Evolutionary conservation across 2,329 filamentous ascomycete genomes (phyloP).

Genomic region (Trichoderma harzianum): DNA sequence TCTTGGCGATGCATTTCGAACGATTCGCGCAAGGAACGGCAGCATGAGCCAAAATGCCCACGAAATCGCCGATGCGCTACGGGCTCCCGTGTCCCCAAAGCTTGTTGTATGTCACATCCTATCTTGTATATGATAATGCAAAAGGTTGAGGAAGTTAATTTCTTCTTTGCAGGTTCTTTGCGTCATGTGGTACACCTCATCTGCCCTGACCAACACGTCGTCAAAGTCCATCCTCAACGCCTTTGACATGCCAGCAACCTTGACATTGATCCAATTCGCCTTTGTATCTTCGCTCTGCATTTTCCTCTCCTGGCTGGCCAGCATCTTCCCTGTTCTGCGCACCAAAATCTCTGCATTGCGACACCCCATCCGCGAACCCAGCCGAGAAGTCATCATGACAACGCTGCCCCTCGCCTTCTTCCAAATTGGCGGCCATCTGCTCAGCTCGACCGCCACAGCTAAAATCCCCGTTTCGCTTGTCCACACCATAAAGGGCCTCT

Average conservation of each 20-base stretch:
- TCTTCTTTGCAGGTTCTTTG: constrained; percentile 65
- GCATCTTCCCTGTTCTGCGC: constrained; percentile 67
- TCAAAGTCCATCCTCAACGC: constrained; percentile 95
- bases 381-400: constrained; percentile 74
- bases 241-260: constrained; percentile 83
- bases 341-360: constrained; percentile 73
- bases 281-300: constrained; percentile 90
- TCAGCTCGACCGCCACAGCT: constrained; percentile 89
- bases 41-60: constrained; percentile 92
- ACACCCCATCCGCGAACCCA: constrained; percentile 78
- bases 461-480: constrained; percentile 96
- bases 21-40: constrained; percentile 73
- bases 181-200: constrained; percentile 90
- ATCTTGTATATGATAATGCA: neutral
- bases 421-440: constrained; percentile 87
- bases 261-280: constrained; percentile 89
- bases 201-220: constrained; percentile 93
- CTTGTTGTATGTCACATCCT: constrained; percentile 31
- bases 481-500: constrained; percentile 97
- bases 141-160: neutral
- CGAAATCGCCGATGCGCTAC: constrained; percentile 86
- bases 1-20: constrained; percentile 81
- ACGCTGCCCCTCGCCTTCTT: constrained; percentile 91
- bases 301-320: constrained; percentile 71
- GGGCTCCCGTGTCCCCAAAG: constrained; percentile 78